A percentile compares a stretch with the other conserved stretches of the same genome.
Evolutionary conservation across 2,329 filamentous ascomycete genomes (phyloP).

Genomic region (Paecilomyces dactylethromorphus): DNA sequence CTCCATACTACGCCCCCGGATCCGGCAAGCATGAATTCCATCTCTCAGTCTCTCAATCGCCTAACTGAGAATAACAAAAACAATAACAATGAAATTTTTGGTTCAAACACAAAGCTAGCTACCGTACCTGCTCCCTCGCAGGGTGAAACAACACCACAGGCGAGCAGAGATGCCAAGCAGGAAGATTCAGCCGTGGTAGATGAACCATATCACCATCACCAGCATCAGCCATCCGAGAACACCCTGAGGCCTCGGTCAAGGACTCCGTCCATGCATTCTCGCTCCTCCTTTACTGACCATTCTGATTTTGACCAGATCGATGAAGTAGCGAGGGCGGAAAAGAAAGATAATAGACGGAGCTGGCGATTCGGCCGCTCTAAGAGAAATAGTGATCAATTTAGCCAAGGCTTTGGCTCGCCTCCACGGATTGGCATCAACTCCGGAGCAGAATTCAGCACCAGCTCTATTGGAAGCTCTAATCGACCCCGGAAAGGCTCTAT

Average conservation of each 20-base stretch:
- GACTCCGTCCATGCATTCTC: constrained; percentile 68
- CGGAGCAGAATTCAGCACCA: constrained; percentile 59
- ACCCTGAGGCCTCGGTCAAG: constrained; percentile 65
- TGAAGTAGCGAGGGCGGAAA: constrained; percentile 49
- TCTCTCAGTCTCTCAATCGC: constrained; percentile 16
- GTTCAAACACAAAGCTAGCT: constrained; percentile 27
- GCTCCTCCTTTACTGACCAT: constrained; percentile 65
- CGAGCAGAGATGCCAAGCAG: constrained; percentile 12
- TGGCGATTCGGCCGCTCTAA: constrained; percentile 61
- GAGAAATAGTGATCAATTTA: constrained; percentile 51
- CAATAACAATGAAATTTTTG: constrained; percentile 15
- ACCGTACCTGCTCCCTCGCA: constrained; percentile 22
- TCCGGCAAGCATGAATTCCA: constrained; percentile 33
- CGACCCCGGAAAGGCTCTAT: constrained; percentile 40
- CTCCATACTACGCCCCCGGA: constrained; percentile 45
- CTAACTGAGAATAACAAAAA: constrained; percentile 15
- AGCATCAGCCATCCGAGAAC: constrained; percentile 39
- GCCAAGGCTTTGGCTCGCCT: constrained; percentile 35
- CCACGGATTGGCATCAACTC: constrained; percentile 56
- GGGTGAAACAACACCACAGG: constrained; percentile 13
- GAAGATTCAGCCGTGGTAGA: constrained; percentile 33
- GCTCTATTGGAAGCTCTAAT: constrained; percentile 58
- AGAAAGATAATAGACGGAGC: constrained; percentile 64
- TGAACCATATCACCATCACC: constrained; percentile 14
- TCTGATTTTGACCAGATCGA: constrained; percentile 73